Conservation (phyloP, 148 eudicot species). For the Silene conica region DNA sequence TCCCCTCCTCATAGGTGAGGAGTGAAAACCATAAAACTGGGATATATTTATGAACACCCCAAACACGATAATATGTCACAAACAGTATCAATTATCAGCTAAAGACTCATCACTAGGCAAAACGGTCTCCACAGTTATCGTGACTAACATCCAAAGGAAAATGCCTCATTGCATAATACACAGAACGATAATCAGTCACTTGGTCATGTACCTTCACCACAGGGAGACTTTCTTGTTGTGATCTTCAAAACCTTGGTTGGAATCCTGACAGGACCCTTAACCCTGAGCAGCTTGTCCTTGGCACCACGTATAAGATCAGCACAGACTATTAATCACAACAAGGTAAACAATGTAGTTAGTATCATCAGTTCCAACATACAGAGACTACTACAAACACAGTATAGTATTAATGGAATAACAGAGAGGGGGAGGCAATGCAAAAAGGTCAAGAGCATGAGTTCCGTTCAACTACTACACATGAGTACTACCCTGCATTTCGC, state of each 20-base stretch:
- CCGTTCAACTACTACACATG: too few species aligned
- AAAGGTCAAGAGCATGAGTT: too few species aligned
- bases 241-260: conserved; percentile 68
- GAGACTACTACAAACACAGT: neutral
- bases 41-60: neutral
- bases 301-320: conserved; percentile 65
- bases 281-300: conserved; percentile 58
- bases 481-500: too few species aligned
- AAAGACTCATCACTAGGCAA: too few species aligned
- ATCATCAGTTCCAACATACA: neutral
- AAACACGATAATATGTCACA: neutral
- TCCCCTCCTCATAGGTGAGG: neutral
- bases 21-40: neutral
- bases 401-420: neutral
- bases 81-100: too few species aligned
- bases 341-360: neutral
- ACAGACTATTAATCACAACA: conserved; percentile 35
- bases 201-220: conserved; percentile 61
- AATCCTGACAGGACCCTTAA: conserved; percentile 76
- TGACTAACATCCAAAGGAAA: neutral
- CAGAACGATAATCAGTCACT: neutral
- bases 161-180: neutral
- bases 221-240: conserved; percentile 64
- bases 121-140: neutral
- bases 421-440: too few species aligned